Percentiles rank a stretch among this genome's conserved stretches.
Evolutionary conservation across 345 rosid genomes (phyloP).

Genomic region (Citrus unshiu): DNA sequence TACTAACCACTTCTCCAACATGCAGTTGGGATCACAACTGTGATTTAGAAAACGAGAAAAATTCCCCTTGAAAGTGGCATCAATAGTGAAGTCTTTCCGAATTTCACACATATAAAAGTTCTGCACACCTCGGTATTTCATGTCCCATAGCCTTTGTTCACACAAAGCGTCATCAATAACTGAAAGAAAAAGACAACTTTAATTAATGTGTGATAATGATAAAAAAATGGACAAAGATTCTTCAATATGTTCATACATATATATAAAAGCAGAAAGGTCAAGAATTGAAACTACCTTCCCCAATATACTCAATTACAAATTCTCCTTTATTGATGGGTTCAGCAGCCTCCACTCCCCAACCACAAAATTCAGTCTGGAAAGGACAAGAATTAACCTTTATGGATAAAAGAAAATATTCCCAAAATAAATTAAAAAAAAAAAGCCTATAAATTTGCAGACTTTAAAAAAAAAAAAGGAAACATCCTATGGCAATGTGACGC

Average conservation of each 20-base stretch:
- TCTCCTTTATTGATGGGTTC: slow-evolving; percentile 74
- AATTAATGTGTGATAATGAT: background rate
- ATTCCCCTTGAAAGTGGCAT: slow-evolving; percentile 96
- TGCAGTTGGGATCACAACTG: slow-evolving; percentile 86
- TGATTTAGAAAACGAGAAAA: slow-evolving; percentile 90
- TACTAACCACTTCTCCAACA: slow-evolving; percentile 85
- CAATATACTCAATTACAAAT: slow-evolving; percentile 83
- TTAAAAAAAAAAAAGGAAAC: background rate
- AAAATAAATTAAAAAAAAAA: background rate
- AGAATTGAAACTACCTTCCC: slow-evolving; percentile 65
- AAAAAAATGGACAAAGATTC: background rate
- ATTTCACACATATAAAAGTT: slow-evolving; percentile 99
- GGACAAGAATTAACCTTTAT: slow-evolving; percentile 15
- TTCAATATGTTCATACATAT: background rate
- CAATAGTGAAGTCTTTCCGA: slow-evolving; percentile 89
- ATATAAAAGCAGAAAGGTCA: background rate
- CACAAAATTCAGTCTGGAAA: slow-evolving; percentile 79
- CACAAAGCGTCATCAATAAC: slow-evolving; percentile 88
- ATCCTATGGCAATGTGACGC: background rate
- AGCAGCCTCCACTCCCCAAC: slow-evolving; percentile 97
- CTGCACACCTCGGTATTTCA: slow-evolving; percentile 75
- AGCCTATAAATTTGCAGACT: background rate
- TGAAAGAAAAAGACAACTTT: slow-evolving; percentile 33
- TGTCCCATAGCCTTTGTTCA: slow-evolving; percentile 96
- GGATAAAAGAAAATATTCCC: background rate